Percentiles rank a stretch among this genome's conserved stretches.
These are phyloP conservation scores for Epichloe gansuensis DNA, from an alignment of 2,329 filamentous ascomycete species.

Conservation along the genomic window DNA sequence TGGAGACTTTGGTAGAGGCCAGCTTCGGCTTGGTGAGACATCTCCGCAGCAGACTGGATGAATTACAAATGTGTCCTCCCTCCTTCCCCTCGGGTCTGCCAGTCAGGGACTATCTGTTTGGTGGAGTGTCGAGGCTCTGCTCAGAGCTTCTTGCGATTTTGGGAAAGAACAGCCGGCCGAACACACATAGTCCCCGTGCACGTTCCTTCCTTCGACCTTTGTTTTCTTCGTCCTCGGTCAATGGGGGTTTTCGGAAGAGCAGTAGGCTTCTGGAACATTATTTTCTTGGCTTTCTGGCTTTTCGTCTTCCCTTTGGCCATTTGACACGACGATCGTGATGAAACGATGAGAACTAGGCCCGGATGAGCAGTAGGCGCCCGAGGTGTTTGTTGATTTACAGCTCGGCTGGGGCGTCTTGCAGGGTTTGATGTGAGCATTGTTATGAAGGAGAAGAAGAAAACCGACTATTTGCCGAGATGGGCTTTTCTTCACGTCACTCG, in stretches of 20 bases:
- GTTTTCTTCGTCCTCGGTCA: neutral
- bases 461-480: neutral
- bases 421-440: neutral
- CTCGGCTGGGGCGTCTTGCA: slow-evolving; percentile 12
- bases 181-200: neutral
- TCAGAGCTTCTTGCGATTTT: neutral
- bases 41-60: too few relatives aligned
- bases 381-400: neutral
- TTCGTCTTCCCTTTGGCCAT: neutral
- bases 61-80: too few relatives aligned
- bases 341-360: neutral
- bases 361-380: slow-evolving; percentile 5
- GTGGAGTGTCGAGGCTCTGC: neutral
- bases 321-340: neutral
- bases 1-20: too few relatives aligned
- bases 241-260: slow-evolving; percentile 10
- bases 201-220: neutral
- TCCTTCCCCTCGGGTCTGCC: too few relatives aligned
- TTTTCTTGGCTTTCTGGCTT: neutral
- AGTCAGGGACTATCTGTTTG: neutral
- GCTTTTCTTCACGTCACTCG: neutral
- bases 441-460: neutral
- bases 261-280: slow-evolving; percentile 14
- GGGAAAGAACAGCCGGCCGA: neutral
- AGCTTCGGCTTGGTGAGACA: too few relatives aligned